Evolutionary conservation across 306 rosid species (phyloP).

Genomic region (Oxytropis ochrocephala): DNA sequence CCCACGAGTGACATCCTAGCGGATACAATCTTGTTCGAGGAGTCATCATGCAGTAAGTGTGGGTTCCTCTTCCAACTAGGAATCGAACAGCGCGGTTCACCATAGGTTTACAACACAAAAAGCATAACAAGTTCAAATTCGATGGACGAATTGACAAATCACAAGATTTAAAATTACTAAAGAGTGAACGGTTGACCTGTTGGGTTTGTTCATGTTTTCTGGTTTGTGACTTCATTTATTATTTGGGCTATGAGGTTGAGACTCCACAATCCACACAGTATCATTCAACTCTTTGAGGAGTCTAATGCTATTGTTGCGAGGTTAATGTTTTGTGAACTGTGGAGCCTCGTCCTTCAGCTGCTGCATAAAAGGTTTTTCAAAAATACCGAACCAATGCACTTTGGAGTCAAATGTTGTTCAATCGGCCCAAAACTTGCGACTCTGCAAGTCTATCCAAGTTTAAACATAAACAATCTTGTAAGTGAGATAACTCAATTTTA

Average conservation of each 20-base stretch:
- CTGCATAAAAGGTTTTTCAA: not conserved
- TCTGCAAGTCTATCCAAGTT: not conserved
- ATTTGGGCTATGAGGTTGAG: not conserved
- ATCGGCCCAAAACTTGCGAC: not conserved
- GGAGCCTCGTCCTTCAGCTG: not conserved
- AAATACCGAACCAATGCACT: too few relatives aligned
- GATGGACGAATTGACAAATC: not conserved
- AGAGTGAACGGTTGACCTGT: not conserved
- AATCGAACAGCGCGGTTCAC: too few relatives aligned
- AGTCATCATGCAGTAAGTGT: too few relatives aligned
- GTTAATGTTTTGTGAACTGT: not conserved
- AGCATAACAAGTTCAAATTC: not conserved
- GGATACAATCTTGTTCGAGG: too few relatives aligned
- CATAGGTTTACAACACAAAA: not conserved
- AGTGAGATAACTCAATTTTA: not conserved
- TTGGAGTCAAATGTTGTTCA: not conserved
- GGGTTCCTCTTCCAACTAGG: too few relatives aligned
- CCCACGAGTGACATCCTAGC: too few relatives aligned
- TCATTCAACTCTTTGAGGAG: not conserved
- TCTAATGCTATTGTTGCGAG: not conserved
- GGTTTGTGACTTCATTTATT: not conserved
- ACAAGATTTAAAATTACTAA: not conserved
- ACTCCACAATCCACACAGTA: too few relatives aligned
- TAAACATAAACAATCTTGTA: not conserved
- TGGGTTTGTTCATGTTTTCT: not conserved